Percentiles rank a stretch among this genome's conserved stretches.
Evolutionary conservation across 768 basidiomycete genomes (phyloP).

Genomic region (Auricularia sp.): DNA sequence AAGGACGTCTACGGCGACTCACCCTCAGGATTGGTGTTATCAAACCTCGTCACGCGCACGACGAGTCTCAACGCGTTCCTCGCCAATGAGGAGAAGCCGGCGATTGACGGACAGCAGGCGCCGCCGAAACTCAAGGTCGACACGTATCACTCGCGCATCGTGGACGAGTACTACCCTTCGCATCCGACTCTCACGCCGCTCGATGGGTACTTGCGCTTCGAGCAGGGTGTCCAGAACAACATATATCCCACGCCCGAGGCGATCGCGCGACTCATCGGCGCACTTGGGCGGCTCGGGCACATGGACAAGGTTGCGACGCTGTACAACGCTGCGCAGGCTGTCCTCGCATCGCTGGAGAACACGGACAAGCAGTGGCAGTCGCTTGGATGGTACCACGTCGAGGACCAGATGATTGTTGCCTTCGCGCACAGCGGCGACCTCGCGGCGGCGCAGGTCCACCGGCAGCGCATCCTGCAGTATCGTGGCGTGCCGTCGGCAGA

Average conservation of each 20-base stretch:
- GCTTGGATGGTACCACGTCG: slow-evolving; percentile 62
- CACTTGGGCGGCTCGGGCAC: slow-evolving; percentile 53
- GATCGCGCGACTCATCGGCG: slow-evolving; percentile 55
- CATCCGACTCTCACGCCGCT: slow-evolving; percentile 20
- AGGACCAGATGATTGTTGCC: slow-evolving; percentile 85
- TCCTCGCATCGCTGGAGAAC: slow-evolving; percentile 38
- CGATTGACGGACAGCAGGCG: slow-evolving; percentile 25
- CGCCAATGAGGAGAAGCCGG: slow-evolving; percentile 23
- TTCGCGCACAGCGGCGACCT: slow-evolving; percentile 73
- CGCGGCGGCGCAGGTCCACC: slow-evolving; percentile 72
- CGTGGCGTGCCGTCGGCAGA: slow-evolving; percentile 77
- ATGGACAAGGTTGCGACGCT: slow-evolving; percentile 51
- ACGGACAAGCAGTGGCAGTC: slow-evolving; percentile 38
- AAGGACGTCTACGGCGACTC: neutral
- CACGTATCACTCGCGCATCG: slow-evolving; percentile 17
- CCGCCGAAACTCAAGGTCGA: slow-evolving; percentile 25
- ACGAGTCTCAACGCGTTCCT: neutral
- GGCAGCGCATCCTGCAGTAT: slow-evolving; percentile 63
- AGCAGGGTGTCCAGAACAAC: slow-evolving; percentile 32
- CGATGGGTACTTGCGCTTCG: slow-evolving; percentile 42
- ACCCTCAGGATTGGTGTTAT: neutral
- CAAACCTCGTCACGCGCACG: neutral
- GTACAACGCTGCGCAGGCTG: slow-evolving; percentile 58
- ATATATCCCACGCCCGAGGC: slow-evolving; percentile 41
- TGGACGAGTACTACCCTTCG: slow-evolving; percentile 26